Evolutionary conservation across 116 monocot species (phyloP).

Genomic region (Posidonia oceanica): DNA sequence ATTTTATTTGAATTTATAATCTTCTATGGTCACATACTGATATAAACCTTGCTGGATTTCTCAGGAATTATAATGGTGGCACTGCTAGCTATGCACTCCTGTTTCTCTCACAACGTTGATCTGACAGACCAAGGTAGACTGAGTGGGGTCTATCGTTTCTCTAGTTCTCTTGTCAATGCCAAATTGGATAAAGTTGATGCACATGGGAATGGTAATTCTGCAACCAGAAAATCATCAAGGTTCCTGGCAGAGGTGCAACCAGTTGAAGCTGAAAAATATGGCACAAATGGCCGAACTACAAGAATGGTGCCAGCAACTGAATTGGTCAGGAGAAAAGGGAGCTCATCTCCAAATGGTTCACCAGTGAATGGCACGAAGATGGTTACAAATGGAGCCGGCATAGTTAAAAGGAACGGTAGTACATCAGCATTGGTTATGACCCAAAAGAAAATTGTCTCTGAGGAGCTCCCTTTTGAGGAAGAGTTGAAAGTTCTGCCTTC

Average conservation of each 20-base stretch:
- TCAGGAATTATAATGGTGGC: constrained; percentile 28
- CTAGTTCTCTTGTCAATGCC: constrained; percentile 29
- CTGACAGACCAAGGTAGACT: constrained; percentile 2
- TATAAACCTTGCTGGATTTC: not conserved
- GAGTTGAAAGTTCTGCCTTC: constrained; percentile 56
- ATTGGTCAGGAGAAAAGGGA: constrained; percentile 11
- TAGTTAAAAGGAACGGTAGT: constrained; percentile 26
- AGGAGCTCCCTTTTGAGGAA: constrained; percentile 22
- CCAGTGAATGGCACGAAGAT: constrained; percentile 26
- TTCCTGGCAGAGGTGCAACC: constrained; percentile 12
- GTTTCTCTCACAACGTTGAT: not conserved
- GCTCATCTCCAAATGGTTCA: constrained; percentile 6
- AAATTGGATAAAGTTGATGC: constrained; percentile 13
- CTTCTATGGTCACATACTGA: not conserved
- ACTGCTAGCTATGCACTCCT: constrained; percentile 29
- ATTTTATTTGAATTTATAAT: too few species aligned
- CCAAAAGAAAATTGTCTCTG: constrained; percentile 1
- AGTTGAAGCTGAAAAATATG: constrained; percentile 7
- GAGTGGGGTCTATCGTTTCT: constrained; percentile 27
- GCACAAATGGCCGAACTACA: constrained; percentile 34
- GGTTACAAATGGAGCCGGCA: constrained; percentile 18
- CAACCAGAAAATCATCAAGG: constrained; percentile 8
- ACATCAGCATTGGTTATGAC: constrained; percentile 30
- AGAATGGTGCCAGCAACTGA: constrained; percentile 61
- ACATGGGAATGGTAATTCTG: not conserved